Evolutionary conservation across 2,329 filamentous ascomycete species (phyloP), one percentile per base, ranked within the genome.

Genomic region (Fusarium sp.): DNA sequence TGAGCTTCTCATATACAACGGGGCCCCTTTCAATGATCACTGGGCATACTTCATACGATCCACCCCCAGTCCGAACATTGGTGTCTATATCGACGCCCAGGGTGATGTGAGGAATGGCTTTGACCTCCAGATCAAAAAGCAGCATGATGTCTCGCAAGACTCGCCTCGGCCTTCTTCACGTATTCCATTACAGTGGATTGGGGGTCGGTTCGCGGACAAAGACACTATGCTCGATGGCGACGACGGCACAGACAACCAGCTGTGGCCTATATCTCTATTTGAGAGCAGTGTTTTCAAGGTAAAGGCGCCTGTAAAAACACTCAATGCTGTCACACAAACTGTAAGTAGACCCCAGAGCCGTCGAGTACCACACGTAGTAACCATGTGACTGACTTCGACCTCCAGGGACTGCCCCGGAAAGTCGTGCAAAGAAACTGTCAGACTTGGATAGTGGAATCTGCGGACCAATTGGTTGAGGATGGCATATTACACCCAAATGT

Each of bases 361-460:
- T 20, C 7, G 3, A 3, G 5, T 3, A 19, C 6, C 10, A 7
- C 1, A 17, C 7, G 4, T 15, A 9, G 4, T 4, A 10, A 2
- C 12, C 4, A 17, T 15, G 20, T 12, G 1, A 4, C 45, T 44
- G 7, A 52, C 2, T 3, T 3, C n/a, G 3, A 3, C 6, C 1
- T 0, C 5, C 6, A 56, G 57, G 17, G 28, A 9, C 7, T 17
- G 0, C 40, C 49, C 0, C 30, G 14, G 1, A 53, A 15, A 12
- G 32, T 52, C 0, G 9, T 28, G 5, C 61, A 64, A 14, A 26
- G 47, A 4, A 57, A 64, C 3, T 64, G 59, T 1, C 61, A 64
- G 26, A 64, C 61, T 15, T 64, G 61, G 61, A 53, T 64, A 3
- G 26, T 64, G 0, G 52, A 64, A 6, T 58, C 61, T 0, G 61